Base-by-base conservation (phyloP, 345 rosid genomes). In the Viola odorata region DNA sequence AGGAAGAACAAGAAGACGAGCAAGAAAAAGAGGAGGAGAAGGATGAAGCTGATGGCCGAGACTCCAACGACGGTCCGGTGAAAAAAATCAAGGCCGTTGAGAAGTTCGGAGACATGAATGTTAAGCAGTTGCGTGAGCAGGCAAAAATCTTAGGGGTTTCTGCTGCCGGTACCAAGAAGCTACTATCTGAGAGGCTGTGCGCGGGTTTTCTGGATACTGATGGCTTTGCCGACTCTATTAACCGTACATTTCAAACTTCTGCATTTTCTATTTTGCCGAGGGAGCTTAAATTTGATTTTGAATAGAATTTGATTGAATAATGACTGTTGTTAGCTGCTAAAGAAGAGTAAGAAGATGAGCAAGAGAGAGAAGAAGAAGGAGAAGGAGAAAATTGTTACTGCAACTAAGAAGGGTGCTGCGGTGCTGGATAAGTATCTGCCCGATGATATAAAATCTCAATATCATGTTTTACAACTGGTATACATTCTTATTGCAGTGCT, bases 401-500 rank as follows among this genome's bases (percentile, higher is more conserved):
- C 85, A 0, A 80, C 87, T 12, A 91, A 80, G 78, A 89, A 89
- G 69, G 91, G 91, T n/a, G 83, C 86, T n/a, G 89, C 88, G 0
- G 91, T 85, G 13, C 72, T 91, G 68, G 94, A 91, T 71, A 83
- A 80, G 40, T 84, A 87, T 81, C 78, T 87, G 63, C 83, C 98
- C 7, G 91, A 89, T 71, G 74, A 85, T 44, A 75, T 89, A 62
- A 87, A 87, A 81, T 79, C 76, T 17, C 75, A 79, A 60, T 89
- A 82, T 62, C 98, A 91, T 73, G 91, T 91, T 69, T 68, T 89
- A 49, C 86, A 87, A 72, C 64, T 69, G 82, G 95, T 53, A 67
- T 62, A 69, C 71, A 38, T n/a, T 51, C 64, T 8, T 45, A 11
- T 12, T 55, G 53, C 32, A 16, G 16, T 48, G 41, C 4, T 49